phyloP scores from a whole-genome alignment of 257 asterid genomes.

The Solanum virginianum region DNA sequence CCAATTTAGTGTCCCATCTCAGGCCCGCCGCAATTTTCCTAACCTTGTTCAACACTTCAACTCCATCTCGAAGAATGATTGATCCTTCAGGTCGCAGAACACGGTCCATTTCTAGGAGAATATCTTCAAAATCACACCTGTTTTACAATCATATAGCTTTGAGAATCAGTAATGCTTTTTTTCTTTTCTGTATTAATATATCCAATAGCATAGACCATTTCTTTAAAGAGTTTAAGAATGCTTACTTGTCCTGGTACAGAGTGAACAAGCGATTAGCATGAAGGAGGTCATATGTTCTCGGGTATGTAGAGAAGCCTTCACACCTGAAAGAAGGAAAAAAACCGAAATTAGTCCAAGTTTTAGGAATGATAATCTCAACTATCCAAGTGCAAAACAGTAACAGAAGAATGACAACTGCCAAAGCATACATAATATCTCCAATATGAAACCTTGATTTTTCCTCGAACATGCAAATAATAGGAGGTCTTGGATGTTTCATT shows the following conservation, averaged over 20 bases:
- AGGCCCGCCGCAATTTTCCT: slow-evolving; percentile 53
- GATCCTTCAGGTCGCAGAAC: slow-evolving; percentile 77
- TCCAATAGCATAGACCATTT: not conserved
- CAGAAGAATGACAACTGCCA: not conserved
- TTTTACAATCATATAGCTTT: not conserved
- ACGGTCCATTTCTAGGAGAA: slow-evolving; percentile 85
- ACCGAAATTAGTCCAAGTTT: not conserved
- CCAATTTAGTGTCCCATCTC: slow-evolving; percentile 73
- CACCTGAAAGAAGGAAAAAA: slow-evolving; percentile 40
- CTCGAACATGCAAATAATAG: not conserved
- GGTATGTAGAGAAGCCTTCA: slow-evolving; percentile 93
- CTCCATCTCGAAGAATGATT: slow-evolving; percentile 66
- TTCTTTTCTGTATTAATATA: not conserved
- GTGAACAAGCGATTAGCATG: slow-evolving; percentile 68
- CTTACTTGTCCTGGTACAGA: slow-evolving; percentile 73
- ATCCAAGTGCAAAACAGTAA: not conserved
- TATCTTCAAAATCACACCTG: slow-evolving; percentile 82
- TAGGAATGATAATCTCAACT: not conserved
- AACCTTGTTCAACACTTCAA: slow-evolving; percentile 63
- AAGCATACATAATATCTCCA: not conserved
- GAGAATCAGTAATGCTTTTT: not conserved
- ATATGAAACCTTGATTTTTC: not conserved
- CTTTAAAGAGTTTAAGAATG: not conserved
- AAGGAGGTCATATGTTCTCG: slow-evolving; percentile 82
- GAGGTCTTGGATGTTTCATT: not conserved